A percentile compares a stretch with the other conserved stretches of the same genome.
Evolutionary conservation across 2,329 filamentous ascomycete genomes (phyloP).

Genomic region (Pseudopyrenochaeta lycopersici): DNA sequence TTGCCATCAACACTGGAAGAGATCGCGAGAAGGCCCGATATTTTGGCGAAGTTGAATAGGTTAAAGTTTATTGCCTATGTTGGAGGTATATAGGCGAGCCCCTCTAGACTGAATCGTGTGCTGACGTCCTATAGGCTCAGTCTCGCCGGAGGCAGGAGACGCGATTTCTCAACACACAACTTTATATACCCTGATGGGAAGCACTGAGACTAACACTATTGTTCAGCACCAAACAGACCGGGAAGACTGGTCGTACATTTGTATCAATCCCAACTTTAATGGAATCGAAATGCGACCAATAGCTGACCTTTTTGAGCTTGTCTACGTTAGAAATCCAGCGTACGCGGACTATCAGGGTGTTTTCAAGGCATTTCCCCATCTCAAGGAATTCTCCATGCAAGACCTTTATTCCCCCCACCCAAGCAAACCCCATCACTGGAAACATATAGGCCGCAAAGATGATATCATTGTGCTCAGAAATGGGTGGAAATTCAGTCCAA

Average conservation of each 20-base stretch:
- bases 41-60: conserved; percentile 22
- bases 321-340: conserved; percentile 22
- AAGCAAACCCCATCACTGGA: conserved; percentile 38
- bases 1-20: conserved; percentile 31
- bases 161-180: conserved; percentile 25
- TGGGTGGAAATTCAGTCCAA: conserved; percentile 32
- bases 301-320: conserved; percentile 28
- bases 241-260: conserved; percentile 37
- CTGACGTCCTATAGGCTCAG: conserved; percentile 22
- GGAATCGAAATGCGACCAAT: conserved; percentile 34
- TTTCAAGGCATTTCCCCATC: conserved; percentile 25
- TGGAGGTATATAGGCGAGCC: conserved; percentile 21
- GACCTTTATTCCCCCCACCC: conserved; percentile 36
- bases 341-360: conserved; percentile 24
- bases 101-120: too few species aligned
- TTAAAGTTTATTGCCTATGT: conserved; percentile 31
- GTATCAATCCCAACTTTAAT: conserved; percentile 25
- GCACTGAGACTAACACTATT: conserved; percentile 25
- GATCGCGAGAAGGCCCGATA: conserved; percentile 21
- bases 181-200: conserved; percentile 24
- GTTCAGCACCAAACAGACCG: conserved; percentile 32
- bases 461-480: conserved; percentile 31
- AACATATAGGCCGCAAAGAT: conserved; percentile 30
- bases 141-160: conserved; percentile 26
- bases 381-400: conserved; percentile 30